Percentiles rank a stretch among this genome's conserved stretches.
These are phyloP conservation scores for Penicillium pulvis DNA, from an alignment of 495 filamentous ascomycete species.

Conservation along the genomic window DNA sequence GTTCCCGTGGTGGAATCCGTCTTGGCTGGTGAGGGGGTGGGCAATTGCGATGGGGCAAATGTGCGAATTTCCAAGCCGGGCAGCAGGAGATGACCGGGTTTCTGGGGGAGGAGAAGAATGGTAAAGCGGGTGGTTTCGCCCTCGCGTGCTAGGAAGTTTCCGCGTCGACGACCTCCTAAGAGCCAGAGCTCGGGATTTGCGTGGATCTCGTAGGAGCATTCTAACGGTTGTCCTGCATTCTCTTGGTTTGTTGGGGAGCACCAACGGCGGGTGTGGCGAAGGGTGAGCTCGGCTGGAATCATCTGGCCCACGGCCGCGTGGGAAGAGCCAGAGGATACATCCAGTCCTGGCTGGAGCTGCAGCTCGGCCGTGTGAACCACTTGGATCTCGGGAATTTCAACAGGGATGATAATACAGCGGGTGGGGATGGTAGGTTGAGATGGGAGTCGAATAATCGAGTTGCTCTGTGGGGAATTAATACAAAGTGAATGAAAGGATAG, in stretches of 20 bases:
- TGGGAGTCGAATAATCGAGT: conserved; percentile 40
- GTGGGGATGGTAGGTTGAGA: conserved; percentile 32
- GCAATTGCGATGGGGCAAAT: conserved; percentile 36
- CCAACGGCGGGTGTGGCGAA: conserved; percentile 82
- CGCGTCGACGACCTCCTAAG: conserved; percentile 76
- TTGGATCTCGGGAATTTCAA: conserved; percentile 83
- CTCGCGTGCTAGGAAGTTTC: conserved; percentile 67
- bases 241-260: conserved; percentile 49
- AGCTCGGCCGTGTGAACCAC: conserved; percentile 85
- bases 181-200: conserved; percentile 79
- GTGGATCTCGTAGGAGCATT: conserved; percentile 84
- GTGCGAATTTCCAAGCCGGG: conserved; percentile 77
- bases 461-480: conserved; percentile 26
- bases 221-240: conserved; percentile 53
- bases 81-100: conserved; percentile 72
- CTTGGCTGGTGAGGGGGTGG: conserved; percentile 20
- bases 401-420: conserved; percentile 56
- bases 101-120: conserved; percentile 75
- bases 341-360: conserved; percentile 45
- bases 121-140: conserved; percentile 53
- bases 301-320: conserved; percentile 66
- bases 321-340: conserved; percentile 22
- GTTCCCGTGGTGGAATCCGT: conserved; percentile 18
- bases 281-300: conserved; percentile 67
- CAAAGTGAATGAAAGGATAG: not conserved